These are phyloP conservation scores for Brettanomyces anomalus DNA, from an alignment of 805 yeast species.

Conservation along the genomic window DNA sequence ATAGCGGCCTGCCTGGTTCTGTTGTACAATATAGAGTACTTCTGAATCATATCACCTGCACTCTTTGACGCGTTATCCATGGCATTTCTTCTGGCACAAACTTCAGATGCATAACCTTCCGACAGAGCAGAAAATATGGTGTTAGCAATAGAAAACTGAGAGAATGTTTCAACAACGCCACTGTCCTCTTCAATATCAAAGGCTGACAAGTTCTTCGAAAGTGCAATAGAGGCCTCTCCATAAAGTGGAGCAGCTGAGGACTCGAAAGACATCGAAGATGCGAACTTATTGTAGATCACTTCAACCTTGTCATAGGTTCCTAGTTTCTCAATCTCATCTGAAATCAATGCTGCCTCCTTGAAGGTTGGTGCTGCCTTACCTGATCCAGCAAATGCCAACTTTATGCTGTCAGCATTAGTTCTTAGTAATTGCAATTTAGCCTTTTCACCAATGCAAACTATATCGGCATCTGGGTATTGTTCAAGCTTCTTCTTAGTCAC, in stretches of 20 bases:
- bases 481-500: slow-evolving; percentile 63
- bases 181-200: slow-evolving; percentile 72
- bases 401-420: slow-evolving; percentile 61
- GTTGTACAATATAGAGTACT: slow-evolving; percentile 95
- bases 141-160: slow-evolving; percentile 88
- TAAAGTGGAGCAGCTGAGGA: slow-evolving; percentile 63
- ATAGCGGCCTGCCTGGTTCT: slow-evolving; percentile 99
- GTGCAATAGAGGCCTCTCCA: slow-evolving; percentile 63
- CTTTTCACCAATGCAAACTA: slow-evolving; percentile 92
- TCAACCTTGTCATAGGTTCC: slow-evolving; percentile 71
- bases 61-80: slow-evolving; percentile 99
- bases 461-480: slow-evolving; percentile 59
- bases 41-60: slow-evolving; percentile 97
- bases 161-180: slow-evolving; percentile 53
- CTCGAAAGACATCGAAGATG: slow-evolving; percentile 83
- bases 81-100: slow-evolving; percentile 98
- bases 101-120: slow-evolving; percentile 97
- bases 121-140: slow-evolving; percentile 86
- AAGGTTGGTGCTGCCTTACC: slow-evolving; percentile 98
- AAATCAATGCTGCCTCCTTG: slow-evolving; percentile 78
- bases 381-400: slow-evolving; percentile 76
- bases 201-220: slow-evolving; percentile 76
- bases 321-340: slow-evolving; percentile 69
- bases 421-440: slow-evolving; percentile 81
- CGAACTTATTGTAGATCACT: slow-evolving; percentile 80